Conservation (phyloP, 2,329 filamentous ascomycete genomes). For the Stemphylium beticola region DNA sequence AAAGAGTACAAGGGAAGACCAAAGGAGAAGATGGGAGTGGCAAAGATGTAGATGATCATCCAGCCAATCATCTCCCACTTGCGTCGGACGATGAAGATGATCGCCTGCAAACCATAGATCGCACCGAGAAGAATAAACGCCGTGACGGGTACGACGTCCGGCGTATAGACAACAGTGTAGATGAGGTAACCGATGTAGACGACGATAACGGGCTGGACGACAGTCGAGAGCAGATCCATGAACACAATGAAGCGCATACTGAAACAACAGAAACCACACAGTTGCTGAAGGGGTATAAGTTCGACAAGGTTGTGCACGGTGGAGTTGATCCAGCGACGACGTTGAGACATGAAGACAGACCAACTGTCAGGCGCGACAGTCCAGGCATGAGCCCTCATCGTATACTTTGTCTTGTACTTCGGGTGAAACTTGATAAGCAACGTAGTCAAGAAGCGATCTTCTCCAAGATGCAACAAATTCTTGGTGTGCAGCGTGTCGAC, state of each 20-base stretch:
- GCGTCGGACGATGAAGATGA: slow-evolving; percentile 94
- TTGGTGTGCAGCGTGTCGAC: slow-evolving; percentile 99
- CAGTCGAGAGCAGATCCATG: slow-evolving; percentile 86
- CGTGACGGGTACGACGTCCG: slow-evolving; percentile 75
- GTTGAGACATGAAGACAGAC: slow-evolving; percentile 94
- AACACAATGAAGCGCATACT: slow-evolving; percentile 99
- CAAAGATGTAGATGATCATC: slow-evolving; percentile 95
- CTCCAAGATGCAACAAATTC: slow-evolving; percentile 93
- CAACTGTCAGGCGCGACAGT: slow-evolving; percentile 96
- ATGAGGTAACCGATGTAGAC: slow-evolving; percentile 91
- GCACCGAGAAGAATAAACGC: slow-evolving; percentile 89
- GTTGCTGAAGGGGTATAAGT: slow-evolving; percentile 87
- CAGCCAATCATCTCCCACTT: slow-evolving; percentile 99
- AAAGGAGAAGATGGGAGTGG: slow-evolving; percentile 90
- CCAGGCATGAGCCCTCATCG: slow-evolving; percentile 90
- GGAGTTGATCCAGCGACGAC: slow-evolving; percentile 99
- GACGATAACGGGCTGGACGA: slow-evolving; percentile 89
- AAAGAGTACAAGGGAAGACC: slow-evolving; percentile 91
- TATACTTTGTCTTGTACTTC: slow-evolving; percentile 98
- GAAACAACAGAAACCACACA: slow-evolving; percentile 99
- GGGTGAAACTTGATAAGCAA: slow-evolving; percentile 89
- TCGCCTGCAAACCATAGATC: slow-evolving; percentile 96
- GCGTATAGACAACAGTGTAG: slow-evolving; percentile 68
- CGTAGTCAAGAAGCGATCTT: slow-evolving; percentile 96
- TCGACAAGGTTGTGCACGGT: slow-evolving; percentile 98